Conservation (phyloP, 1,284 basidiomycete genomes). For the Trichosporon ovoides region DNA sequence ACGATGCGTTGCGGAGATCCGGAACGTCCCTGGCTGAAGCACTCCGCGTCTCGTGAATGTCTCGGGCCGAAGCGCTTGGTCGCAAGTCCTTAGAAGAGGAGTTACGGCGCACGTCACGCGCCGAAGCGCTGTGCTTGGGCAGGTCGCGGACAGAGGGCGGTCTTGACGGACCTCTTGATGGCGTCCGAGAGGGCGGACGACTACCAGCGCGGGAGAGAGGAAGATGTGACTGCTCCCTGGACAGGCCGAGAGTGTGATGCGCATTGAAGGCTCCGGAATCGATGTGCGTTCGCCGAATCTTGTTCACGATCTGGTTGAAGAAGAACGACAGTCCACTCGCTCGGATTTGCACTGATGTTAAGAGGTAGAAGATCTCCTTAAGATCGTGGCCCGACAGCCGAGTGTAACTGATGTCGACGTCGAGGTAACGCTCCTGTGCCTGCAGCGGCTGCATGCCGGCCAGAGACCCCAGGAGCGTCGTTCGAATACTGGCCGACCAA, state of each 20-base stretch:
- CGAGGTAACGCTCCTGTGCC: slow-evolving; percentile 42
- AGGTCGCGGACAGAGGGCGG: neutral
- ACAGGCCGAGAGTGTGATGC: neutral
- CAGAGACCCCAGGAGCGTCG: slow-evolving; percentile 29
- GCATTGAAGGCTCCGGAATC: slow-evolving; percentile 39
- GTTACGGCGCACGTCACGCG: neutral
- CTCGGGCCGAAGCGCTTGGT: neutral
- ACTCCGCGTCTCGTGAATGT: neutral
- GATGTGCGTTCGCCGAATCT: slow-evolving; percentile 40
- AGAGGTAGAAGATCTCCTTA: slow-evolving; percentile 32
- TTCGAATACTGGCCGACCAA: slow-evolving; percentile 31
- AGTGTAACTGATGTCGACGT: slow-evolving; percentile 42
- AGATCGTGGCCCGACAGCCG: slow-evolving; percentile 40
- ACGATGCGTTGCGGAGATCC: neutral
- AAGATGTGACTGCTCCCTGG: neutral
- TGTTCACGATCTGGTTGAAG: slow-evolving; percentile 45
- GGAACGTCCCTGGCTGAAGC: neutral
- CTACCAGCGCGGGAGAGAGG: slow-evolving; percentile 7
- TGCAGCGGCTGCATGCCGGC: slow-evolving; percentile 39
- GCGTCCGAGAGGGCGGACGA: slow-evolving; percentile 17
- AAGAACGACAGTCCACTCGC: slow-evolving; percentile 45
- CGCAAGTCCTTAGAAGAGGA: neutral
- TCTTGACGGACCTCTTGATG: neutral
- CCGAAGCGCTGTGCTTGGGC: neutral
- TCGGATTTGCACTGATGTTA: slow-evolving; percentile 40